These are phyloP conservation scores for Exsudoporus frostii DNA, from an alignment of 768 basidiomycete species.

Conservation along the genomic window DNA sequence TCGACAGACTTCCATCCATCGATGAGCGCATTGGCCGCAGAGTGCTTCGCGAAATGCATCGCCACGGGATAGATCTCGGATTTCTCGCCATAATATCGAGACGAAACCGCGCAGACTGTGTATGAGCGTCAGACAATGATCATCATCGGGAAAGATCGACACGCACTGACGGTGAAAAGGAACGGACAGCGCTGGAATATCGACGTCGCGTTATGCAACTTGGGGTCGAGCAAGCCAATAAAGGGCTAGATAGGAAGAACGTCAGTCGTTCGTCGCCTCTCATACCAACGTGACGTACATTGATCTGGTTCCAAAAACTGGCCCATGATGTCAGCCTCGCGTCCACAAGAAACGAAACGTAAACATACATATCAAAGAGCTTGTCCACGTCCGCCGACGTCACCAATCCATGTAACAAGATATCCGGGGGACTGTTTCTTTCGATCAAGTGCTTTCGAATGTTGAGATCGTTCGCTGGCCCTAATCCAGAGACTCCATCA, in stretches of 20 bases:
- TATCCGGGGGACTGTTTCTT: constrained; percentile 76
- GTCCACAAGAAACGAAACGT: neutral
- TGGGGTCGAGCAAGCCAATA: constrained; percentile 76
- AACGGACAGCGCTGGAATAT: constrained; percentile 86
- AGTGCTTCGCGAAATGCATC: constrained; percentile 85
- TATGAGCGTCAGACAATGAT: neutral
- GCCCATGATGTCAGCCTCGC: neutral
- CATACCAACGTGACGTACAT: constrained; percentile 42
- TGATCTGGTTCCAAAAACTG: constrained; percentile 70
- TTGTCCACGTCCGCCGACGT: constrained; percentile 76
- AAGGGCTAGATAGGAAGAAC: constrained; percentile 42
- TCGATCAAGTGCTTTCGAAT: constrained; percentile 73
- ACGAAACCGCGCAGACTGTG: constrained; percentile 81
- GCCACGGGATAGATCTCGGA: constrained; percentile 84
- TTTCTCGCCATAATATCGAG: constrained; percentile 73
- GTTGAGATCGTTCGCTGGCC: constrained; percentile 68
- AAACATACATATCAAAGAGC: constrained; percentile 78
- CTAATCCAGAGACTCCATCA: constrained; percentile 28
- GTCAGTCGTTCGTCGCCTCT: neutral
- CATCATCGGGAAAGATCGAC: neutral
- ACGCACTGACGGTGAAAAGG: constrained; percentile 82
- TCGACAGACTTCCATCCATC: constrained; percentile 86
- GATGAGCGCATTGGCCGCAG: constrained; percentile 76
- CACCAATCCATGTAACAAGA: constrained; percentile 76
- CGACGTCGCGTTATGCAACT: constrained; percentile 73